Base-by-base conservation (phyloP, 352 stramenopile genomes). In the Plasmopara muralis region DNA sequence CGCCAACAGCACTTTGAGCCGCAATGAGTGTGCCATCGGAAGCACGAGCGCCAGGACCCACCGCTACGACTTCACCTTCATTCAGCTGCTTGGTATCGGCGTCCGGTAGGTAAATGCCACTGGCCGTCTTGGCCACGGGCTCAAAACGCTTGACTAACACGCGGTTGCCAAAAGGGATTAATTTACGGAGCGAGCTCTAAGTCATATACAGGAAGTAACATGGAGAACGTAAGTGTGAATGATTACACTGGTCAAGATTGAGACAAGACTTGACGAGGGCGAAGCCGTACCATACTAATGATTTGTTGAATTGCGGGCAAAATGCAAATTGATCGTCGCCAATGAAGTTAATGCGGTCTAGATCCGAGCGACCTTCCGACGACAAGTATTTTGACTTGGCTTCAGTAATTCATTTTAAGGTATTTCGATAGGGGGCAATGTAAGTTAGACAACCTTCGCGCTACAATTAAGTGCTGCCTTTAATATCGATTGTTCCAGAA, bases 91-190 rank as follows among this genome's bases (percentile, higher is more conserved):
- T 95, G 50, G 78, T 77, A 43, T 92, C 86, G 31, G 93, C 87
- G 42, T 96, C 87, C 14, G 95, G 93, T 35, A 98, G 73, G 73
- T 96, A 97, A 51, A 98, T 96, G 68, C 95, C 95, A 53, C 84
- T 85, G 31, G 93, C 87, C 6, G 93, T 98, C 80, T 93, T 93
- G 45, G 83, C 77, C 63, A 96, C 93, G 52, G 89, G 85, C 59
- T 95, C 84, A 52, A 93, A 80, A 59, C 88, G 85, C 74, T 96
- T 86, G 33, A 98, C 88, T 43, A 98, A 84, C 58, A 98, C 82
- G 53, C 95, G 91, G 77, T 98, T 97, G 55, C 88, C 89, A 49
- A 98, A 91, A 29, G 95, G 95, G 60, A 95, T 87, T 62, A 98
- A 68, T 57, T 94, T 92, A 59, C 82, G 82, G 55, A 89, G 60